phyloP scores from a whole-genome alignment of 495 filamentous ascomycete genomes.

The Lasiosphaeriaceae sp. region DNA sequence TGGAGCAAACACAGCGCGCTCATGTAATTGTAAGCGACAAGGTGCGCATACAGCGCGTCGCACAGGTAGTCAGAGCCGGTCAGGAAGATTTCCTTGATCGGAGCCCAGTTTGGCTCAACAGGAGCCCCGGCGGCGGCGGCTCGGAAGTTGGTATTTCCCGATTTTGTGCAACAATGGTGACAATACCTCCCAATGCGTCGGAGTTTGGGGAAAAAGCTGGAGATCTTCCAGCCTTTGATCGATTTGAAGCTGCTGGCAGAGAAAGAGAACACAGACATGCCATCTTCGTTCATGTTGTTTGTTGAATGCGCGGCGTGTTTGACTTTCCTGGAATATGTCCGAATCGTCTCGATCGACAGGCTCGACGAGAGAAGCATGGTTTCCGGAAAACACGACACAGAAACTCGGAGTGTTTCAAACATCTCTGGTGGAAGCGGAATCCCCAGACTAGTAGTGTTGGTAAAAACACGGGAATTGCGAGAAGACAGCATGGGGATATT shows the following conservation, averaged over 20 bases:
- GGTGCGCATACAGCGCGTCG: conserved; percentile 60
- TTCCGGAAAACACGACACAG: conserved; percentile 41
- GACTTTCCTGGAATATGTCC: conserved; percentile 40
- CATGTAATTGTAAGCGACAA: conserved; percentile 61
- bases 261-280: conserved; percentile 16
- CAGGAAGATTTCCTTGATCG: conserved; percentile 58
- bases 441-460: conserved; percentile 15
- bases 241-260: conserved; percentile 2
- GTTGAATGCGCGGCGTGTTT: conserved; percentile 17
- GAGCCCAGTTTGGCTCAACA: conserved; percentile 31
- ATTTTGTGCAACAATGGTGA: neutral
- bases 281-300: conserved; percentile 6
- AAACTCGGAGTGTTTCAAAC: conserved; percentile 38
- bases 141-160: conserved; percentile 4
- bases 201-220: conserved; percentile 9
- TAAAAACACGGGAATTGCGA: neutral
- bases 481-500: neutral
- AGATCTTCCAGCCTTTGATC: conserved; percentile 22
- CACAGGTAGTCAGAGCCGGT: conserved; percentile 51
- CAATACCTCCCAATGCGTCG: conserved; percentile 11
- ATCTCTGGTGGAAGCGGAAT: conserved; percentile 39
- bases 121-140: neutral
- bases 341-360: conserved; percentile 45
- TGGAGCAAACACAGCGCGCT: conserved; percentile 36
- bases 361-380: conserved; percentile 44